Base-by-base conservation (phyloP, 1,284 basidiomycete species). In the Laetiporus sulphureus region DNA sequence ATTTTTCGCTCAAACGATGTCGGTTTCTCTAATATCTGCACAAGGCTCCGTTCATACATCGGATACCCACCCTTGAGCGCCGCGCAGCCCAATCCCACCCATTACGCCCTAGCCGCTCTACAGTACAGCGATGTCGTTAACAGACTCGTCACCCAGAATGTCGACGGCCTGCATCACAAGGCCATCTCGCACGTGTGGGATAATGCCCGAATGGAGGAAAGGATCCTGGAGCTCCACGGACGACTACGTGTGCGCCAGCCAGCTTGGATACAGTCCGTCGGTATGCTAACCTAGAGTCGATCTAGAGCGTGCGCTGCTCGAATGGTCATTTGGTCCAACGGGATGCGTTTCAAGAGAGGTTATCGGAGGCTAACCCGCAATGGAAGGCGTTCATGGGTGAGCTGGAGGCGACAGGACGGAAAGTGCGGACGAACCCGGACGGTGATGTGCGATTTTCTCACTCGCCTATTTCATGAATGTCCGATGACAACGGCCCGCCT, bases 101-200 rank as follows among this genome's bases (percentile, higher is more conserved):
- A 97, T 59, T 88, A 79, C 54, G 83, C 87, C 13, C 66, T 96
- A 20, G 84, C 89, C 2, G 87, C 91, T 1, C 68, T 95, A 22
- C 84, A 91, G 54, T 71, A 89, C 46, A 65, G 83, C 5, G 74
- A 72, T 5, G 61, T 80, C 39, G 69, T 87, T 15, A 65, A 73
- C 5, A 67, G 68, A n/a, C 62, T 92, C 20, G 81, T 96, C 43
- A 96, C 93, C 0, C 91, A 95, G 61, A 95, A 94, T 54, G 91
- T 96, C 5, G 93, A 96, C 56, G 91, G 91, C 6, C 74, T 95
- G 11, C 91, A 94, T 56, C 79, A 80, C 38, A 91, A 91, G 64
- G 85, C 81, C 21, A 59, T 81, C 33, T 56, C 57, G 48, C 64
- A 56, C 40, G 54, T 64, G 16, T 68, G 61, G 64, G 56, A 64